Percentiles rank a stretch among this genome's conserved stretches.
These are phyloP conservation scores for Jaminaea rosea DNA, from an alignment of 1,284 basidiomycete genomes.

Conservation along the genomic window DNA sequence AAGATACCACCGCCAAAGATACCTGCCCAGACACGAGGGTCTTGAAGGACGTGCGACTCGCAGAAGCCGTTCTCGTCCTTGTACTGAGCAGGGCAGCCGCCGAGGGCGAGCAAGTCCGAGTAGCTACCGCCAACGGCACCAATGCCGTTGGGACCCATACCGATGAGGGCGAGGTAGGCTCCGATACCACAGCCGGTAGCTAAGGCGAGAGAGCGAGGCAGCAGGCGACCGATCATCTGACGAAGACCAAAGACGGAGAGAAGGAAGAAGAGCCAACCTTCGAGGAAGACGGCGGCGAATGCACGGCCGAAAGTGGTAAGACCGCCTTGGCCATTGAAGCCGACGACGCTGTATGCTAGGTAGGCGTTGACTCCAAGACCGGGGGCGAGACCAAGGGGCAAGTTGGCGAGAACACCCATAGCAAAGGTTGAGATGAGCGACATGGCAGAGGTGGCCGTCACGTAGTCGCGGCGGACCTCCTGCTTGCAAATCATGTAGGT, in stretches of 20 bases:
- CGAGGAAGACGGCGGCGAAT: conserved; percentile 65
- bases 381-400: conserved; percentile 63
- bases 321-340: conserved; percentile 63
- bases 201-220: conserved; percentile 76
- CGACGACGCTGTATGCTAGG: conserved; percentile 81
- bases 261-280: conserved; percentile 72
- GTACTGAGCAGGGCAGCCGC: conserved; percentile 56
- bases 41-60: conserved; percentile 59
- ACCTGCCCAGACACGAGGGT: conserved; percentile 77
- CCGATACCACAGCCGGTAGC: conserved; percentile 80
- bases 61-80: conserved; percentile 55
- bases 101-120: conserved; percentile 67
- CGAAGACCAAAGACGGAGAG: conserved; percentile 75
- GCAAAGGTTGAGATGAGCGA: conserved; percentile 65
- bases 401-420: conserved; percentile 74
- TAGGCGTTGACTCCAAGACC: conserved; percentile 63
- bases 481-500: conserved; percentile 52
- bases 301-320: conserved; percentile 70
- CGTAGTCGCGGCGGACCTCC: conserved; percentile 54
- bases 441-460: conserved; percentile 62
- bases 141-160: conserved; percentile 60
- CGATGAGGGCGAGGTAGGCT: conserved; percentile 56
- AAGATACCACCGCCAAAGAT: conserved; percentile 73
- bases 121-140: conserved; percentile 67
- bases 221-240: conserved; percentile 78